Evolutionary conservation across 192 early-diverging fungal genomes (phyloP), one percentile per base, ranked within the genome.

Genomic region (Umbelopsis vinacea): DNA sequence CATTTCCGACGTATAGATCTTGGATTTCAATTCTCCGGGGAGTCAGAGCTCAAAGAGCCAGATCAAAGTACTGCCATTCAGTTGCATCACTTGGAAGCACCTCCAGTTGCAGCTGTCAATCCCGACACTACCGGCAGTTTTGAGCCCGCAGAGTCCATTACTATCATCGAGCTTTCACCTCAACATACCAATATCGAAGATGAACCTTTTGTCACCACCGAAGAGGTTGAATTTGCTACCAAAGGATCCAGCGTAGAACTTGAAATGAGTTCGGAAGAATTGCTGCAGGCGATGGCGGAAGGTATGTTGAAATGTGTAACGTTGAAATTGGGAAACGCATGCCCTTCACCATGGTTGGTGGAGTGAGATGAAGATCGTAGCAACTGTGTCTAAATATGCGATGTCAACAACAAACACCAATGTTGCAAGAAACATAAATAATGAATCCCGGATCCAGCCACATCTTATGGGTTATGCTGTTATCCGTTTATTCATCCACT

Each of bases 1-100:
- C 40, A 17, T 19, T 37, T 63, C 17, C 10, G 14, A 29, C 26
- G 6, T 52, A 68, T 67, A 79, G 77, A 79, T 79, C 72, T 79
- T 69, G 77, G 77, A 46, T 79, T 79, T 68, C 72, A 79, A 60
- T 79, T 79, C 67, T 46, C 72, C 52, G 73, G 33, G 33, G 57
- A 63, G 57, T 63, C 57, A 63, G 57, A 63, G 33, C 57, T 63
- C 57, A 63, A 38, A 37, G 57, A 63, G 57, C 33, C 57, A 63
- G 57, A 63, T 12, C 57, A 63, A 37, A n/a, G 26, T 37, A 37
- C 17, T 33, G 29, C 33, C 57, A 63, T 69, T 74, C 69, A 79
- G 11, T 60, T 71, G 22, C 55, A 71, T 60, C 72, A 74, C 23
- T 75, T 63, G n/a, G 55, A 71, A 21, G 38, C 23, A 10, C 21